These are phyloP conservation scores for Monosporascus sp. DNA, from an alignment of 2,329 filamentous ascomycete genomes.

Conservation along the genomic window DNA sequence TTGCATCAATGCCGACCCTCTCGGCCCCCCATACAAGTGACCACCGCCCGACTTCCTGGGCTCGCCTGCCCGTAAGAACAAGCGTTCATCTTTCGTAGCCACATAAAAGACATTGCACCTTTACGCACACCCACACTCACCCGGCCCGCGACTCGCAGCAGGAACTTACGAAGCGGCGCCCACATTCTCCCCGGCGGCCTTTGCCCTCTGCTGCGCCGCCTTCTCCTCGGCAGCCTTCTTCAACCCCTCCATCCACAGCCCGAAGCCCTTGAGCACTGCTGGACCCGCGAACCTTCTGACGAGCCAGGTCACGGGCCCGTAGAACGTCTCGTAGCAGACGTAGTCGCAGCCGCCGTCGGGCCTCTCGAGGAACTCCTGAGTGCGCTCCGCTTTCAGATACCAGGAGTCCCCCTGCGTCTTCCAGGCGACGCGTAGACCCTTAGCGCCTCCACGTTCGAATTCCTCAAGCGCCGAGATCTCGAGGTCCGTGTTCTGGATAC, in stretches of 20 bases:
- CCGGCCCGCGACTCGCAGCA: too few relatives aligned
- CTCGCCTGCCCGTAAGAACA: too few relatives aligned
- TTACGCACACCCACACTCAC: too few relatives aligned
- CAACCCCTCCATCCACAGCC: slow-evolving; percentile 34
- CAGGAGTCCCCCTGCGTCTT: slow-evolving; percentile 25
- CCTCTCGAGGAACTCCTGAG: slow-evolving; percentile 37
- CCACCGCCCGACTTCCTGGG: too few relatives aligned
- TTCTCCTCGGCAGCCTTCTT: slow-evolving; percentile 26
- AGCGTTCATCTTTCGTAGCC: too few relatives aligned
- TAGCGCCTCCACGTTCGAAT: slow-evolving; percentile 18
- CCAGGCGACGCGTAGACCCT: slow-evolving; percentile 37
- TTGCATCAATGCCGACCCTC: too few relatives aligned
- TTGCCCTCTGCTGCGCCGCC: background rate
- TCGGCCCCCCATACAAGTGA: too few relatives aligned
- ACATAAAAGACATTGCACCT: too few relatives aligned
- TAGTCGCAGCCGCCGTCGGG: slow-evolving; percentile 31
- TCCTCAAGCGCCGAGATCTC: slow-evolving; percentile 29
- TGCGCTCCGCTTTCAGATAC: slow-evolving; percentile 33
- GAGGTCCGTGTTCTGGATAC: slow-evolving; percentile 11
- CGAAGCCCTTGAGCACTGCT: slow-evolving; percentile 29
- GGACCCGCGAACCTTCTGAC: slow-evolving; percentile 28
- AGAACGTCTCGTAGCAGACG: slow-evolving; percentile 41
- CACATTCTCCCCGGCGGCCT: background rate
- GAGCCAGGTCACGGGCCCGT: slow-evolving; percentile 30
- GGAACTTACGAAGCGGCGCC: too few relatives aligned